Evolutionary conservation across 768 basidiomycete species (phyloP).

Genomic region (Mycena pura): DNA sequence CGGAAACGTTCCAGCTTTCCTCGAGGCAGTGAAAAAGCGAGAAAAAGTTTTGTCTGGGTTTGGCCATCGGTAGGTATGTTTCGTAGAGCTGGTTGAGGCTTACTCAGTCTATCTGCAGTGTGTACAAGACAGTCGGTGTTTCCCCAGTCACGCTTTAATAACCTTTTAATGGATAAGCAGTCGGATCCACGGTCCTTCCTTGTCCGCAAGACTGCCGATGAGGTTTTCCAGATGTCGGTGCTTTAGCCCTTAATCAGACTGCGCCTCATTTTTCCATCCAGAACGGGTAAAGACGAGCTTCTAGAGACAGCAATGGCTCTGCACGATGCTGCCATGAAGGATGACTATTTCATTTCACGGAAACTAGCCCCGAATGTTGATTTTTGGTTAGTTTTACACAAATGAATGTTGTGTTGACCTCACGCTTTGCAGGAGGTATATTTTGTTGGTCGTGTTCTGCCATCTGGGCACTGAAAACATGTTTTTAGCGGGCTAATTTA

Average conservation of each 20-base stretch:
- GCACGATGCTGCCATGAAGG: constrained; percentile 88
- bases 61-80: constrained; percentile 70
- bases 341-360: constrained; percentile 86
- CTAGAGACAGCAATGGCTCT: constrained; percentile 89
- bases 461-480: constrained; percentile 15
- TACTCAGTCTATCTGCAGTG: constrained; percentile 37
- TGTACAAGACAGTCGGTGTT: constrained; percentile 73
- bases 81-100: constrained; percentile 14
- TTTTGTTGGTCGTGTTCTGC: background rate
- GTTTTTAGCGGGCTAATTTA: constrained; percentile 80
- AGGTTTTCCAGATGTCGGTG: constrained; percentile 85
- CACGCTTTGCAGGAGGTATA: constrained; percentile 57
- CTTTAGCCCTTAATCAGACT: constrained; percentile 11
- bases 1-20: constrained; percentile 82
- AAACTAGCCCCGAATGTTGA: constrained; percentile 91
- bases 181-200: constrained; percentile 93
- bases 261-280: constrained; percentile 33
- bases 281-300: constrained; percentile 85
- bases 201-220: constrained; percentile 87
- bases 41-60: constrained; percentile 92
- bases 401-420: constrained; percentile 9
- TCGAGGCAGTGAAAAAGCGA: constrained; percentile 86
- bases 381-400: constrained; percentile 67
- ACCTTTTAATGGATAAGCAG: constrained; percentile 47
- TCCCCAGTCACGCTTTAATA: background rate